Percentiles rank a stretch among this genome's conserved stretches.
Evolutionary conservation across 768 basidiomycete species (phyloP).

Genomic region (Asterophora parasitica): DNA sequence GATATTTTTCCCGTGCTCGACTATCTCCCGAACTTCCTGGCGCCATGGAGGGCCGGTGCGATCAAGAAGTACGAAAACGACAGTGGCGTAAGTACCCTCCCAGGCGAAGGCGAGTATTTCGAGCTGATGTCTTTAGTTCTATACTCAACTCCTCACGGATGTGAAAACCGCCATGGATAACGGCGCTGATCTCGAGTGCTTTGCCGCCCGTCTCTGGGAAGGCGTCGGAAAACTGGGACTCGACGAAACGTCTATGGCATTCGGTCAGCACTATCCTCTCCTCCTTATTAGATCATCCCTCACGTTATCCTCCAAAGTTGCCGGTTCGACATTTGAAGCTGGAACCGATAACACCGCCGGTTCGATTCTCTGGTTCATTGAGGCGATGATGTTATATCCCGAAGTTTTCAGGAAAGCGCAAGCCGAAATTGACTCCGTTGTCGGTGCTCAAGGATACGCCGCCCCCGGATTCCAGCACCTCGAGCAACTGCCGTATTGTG

Average conservation of each 20-base stretch:
- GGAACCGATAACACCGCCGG: constrained; percentile 5
- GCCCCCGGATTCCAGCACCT: constrained; percentile 7
- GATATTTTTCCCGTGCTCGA: constrained; percentile 15
- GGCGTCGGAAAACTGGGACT: constrained; percentile 6
- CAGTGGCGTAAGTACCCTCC: constrained; percentile 1
- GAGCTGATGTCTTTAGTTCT: constrained; percentile 11
- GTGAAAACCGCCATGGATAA: constrained; percentile 18
- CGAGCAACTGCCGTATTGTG: constrained; percentile 8
- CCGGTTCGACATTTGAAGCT: constrained; percentile 6
- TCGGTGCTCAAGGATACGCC: constrained; percentile 6
- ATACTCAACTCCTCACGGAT: constrained; percentile 16
- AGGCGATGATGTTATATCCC: constrained; percentile 15
- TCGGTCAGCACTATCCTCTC: background rate
- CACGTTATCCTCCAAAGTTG: background rate
- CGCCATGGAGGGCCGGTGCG: constrained; percentile 11
- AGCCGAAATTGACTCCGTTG: constrained; percentile 6
- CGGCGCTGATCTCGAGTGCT: constrained; percentile 12
- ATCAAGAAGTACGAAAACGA: constrained; percentile 11
- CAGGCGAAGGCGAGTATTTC: too few relatives aligned
- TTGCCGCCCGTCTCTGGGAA: constrained; percentile 11
- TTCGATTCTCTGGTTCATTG: constrained; percentile 9
- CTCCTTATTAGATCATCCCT: too few relatives aligned
- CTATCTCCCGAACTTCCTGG: constrained; percentile 9
- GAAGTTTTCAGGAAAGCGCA: constrained; percentile 10
- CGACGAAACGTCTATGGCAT: constrained; percentile 4